phyloP scores from a whole-genome alignment of 768 basidiomycete genomes.

The Lactifluus volemus region DNA sequence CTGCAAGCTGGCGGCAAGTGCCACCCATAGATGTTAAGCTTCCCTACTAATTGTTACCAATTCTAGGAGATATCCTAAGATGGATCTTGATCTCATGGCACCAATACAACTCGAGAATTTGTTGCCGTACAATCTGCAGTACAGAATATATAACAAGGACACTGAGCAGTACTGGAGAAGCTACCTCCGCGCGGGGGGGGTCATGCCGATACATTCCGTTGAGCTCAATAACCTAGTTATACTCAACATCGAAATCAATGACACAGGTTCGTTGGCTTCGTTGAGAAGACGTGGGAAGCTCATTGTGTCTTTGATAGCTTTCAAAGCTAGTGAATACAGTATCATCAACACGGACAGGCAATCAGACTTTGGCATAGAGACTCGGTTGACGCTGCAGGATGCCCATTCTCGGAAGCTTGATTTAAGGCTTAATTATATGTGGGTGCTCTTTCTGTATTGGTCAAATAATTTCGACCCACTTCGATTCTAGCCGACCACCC shows the following conservation, averaged over 20 bases:
- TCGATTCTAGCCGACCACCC: slow-evolving; percentile 51
- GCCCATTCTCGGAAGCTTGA: slow-evolving; percentile 65
- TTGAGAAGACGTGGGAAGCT: background rate
- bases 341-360: slow-evolving; percentile 94
- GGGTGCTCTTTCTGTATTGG: slow-evolving; percentile 25
- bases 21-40: background rate
- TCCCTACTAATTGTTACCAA: background rate
- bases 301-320: slow-evolving; percentile 39
- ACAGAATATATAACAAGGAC: slow-evolving; percentile 95
- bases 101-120: slow-evolving; percentile 95
- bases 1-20: slow-evolving; percentile 14
- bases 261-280: slow-evolving; percentile 55
- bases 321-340: slow-evolving; percentile 91
- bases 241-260: slow-evolving; percentile 84
- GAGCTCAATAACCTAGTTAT: slow-evolving; percentile 85
- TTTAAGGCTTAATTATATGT: slow-evolving; percentile 87
- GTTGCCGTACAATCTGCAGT: slow-evolving; percentile 88
- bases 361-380: slow-evolving; percentile 82
- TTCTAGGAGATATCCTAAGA: slow-evolving; percentile 71
- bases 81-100: slow-evolving; percentile 79
- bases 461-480: background rate
- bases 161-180: slow-evolving; percentile 91
- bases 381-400: slow-evolving; percentile 63
- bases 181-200: slow-evolving; percentile 85
- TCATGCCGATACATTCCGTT: slow-evolving; percentile 95